These are phyloP conservation scores for Helotiales sp. DNA, from an alignment of 2,329 filamentous ascomycete genomes.

Conservation along the genomic window DNA sequence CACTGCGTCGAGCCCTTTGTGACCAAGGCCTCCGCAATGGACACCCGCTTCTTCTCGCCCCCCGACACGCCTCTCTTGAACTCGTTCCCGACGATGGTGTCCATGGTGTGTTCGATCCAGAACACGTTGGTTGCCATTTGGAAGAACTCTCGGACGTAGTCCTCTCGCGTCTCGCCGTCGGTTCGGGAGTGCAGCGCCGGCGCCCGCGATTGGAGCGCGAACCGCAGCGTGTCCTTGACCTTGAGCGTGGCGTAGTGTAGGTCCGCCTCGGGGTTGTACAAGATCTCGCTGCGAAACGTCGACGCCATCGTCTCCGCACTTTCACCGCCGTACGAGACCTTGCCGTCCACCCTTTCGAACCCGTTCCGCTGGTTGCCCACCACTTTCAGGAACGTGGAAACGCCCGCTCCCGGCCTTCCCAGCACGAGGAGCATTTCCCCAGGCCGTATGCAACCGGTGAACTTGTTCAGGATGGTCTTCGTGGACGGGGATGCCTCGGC, in stretches of 20 bases:
- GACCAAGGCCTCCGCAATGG: slow-evolving; percentile 55
- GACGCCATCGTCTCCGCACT: slow-evolving; percentile 45
- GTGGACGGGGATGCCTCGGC: background rate
- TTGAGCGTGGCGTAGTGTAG: slow-evolving; percentile 54
- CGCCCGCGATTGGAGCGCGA: slow-evolving; percentile 59
- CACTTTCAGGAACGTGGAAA: slow-evolving; percentile 72
- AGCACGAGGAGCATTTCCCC: slow-evolving; percentile 76
- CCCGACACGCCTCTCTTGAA: slow-evolving; percentile 65
- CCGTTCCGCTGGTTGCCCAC: slow-evolving; percentile 67
- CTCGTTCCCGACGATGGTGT: slow-evolving; percentile 60
- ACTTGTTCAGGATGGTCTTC: slow-evolving; percentile 67
- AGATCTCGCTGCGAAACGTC: slow-evolving; percentile 58
- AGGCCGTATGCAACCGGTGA: slow-evolving; percentile 69
- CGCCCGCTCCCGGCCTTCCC: slow-evolving; percentile 70
- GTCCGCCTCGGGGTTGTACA: slow-evolving; percentile 56
- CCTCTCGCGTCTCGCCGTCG: slow-evolving; percentile 1
- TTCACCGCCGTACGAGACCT: slow-evolving; percentile 58
- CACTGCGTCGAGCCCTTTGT: slow-evolving; percentile 53
- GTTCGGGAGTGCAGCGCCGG: slow-evolving; percentile 41
- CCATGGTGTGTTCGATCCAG: slow-evolving; percentile 58
- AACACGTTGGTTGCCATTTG: slow-evolving; percentile 23
- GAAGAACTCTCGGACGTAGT: slow-evolving; percentile 23
- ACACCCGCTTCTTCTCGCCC: slow-evolving; percentile 63
- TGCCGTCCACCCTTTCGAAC: slow-evolving; percentile 60
- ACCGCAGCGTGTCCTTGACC: slow-evolving; percentile 54